These are phyloP conservation scores for Cyclanthera cordifolia DNA, from an alignment of 306 rosid species.

Conservation along the genomic window DNA sequence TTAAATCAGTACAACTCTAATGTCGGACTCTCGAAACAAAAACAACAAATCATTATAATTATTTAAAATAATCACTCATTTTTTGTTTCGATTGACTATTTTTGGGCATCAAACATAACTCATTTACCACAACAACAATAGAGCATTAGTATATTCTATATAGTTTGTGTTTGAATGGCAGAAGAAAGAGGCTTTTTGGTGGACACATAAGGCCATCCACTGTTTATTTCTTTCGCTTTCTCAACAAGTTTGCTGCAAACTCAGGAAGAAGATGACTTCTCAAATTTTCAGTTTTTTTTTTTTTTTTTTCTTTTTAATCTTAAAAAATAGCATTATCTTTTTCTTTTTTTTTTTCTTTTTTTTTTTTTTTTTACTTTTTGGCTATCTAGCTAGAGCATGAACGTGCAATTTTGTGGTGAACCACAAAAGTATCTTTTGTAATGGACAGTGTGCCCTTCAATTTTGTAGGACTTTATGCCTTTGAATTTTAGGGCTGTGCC, in stretches of 20 bases:
- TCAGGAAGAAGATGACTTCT: neutral
- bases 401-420: constrained; percentile 3
- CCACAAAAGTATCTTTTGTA: neutral
- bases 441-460: constrained; percentile 8
- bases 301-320: too few relatives aligned
- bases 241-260: neutral
- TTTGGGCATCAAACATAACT: too few relatives aligned
- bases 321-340: neutral
- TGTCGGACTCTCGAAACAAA: too few relatives aligned
- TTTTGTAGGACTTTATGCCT: neutral
- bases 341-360: too few relatives aligned
- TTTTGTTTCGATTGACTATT: too few relatives aligned
- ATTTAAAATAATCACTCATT: too few relatives aligned
- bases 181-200: too few relatives aligned
- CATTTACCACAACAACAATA: too few relatives aligned
- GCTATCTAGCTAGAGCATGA: neutral
- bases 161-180: too few relatives aligned
- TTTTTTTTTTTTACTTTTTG: neutral
- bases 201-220: constrained; percentile 30
- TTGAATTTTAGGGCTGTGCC: neutral
- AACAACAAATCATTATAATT: too few relatives aligned
- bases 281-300: neutral
- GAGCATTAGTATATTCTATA: too few relatives aligned
- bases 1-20: too few relatives aligned
- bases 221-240: constrained; percentile 11